phyloP scores from a whole-genome alignment of 2,329 filamentous ascomycete genomes.

The Diaporthe sp. region DNA sequence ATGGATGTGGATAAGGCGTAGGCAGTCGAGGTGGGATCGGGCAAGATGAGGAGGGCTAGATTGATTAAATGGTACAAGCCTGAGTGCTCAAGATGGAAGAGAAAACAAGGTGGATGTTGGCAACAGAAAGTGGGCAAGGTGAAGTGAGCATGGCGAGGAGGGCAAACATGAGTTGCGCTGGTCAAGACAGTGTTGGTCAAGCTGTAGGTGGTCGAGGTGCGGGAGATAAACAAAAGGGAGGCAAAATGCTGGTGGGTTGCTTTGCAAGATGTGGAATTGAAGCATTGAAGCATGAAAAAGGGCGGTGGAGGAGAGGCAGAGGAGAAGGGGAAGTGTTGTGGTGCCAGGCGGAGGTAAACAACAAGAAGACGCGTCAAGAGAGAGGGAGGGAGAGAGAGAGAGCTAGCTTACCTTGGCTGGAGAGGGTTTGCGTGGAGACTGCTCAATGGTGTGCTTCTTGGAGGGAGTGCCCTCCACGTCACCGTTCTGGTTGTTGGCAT shows the following conservation, averaged over 20 bases:
- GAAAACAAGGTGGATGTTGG: too few relatives aligned
- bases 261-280: not conserved
- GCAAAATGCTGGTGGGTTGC: not conserved
- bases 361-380: not conserved
- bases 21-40: not conserved
- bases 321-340: not conserved
- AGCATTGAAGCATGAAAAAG: not conserved
- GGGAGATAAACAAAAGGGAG: not conserved
- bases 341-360: not conserved
- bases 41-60: not conserved
- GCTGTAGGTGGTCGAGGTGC: not conserved
- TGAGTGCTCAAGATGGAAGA: not conserved
- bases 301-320: not conserved
- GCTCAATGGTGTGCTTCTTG: not conserved
- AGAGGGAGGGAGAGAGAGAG: too few relatives aligned
- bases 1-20: not conserved
- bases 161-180: too few relatives aligned
- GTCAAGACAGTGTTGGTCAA: not conserved
- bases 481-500: not conserved
- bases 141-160: not conserved
- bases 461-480: not conserved
- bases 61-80: not conserved
- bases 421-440: not conserved
- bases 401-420: not conserved
- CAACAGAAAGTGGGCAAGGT: not conserved